Evolutionary conservation across 352 stramenopile species (phyloP).

Genomic region (Phytophthora tubulina): DNA sequence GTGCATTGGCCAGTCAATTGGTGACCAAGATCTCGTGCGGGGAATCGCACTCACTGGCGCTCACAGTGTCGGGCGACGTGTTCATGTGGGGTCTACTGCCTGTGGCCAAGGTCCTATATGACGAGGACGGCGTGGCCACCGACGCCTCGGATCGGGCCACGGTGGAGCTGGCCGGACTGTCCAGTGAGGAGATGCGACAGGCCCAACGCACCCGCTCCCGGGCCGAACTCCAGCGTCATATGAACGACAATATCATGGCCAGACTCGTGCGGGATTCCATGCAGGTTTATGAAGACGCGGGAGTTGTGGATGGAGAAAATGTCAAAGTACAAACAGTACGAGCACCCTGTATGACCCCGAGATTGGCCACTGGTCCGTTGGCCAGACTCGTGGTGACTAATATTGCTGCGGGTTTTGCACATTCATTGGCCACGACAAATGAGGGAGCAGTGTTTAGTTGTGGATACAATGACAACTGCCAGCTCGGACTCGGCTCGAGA

Average conservation of each 20-base stretch:
- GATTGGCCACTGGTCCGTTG: constrained; percentile 34
- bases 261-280: constrained; percentile 74
- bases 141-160: constrained; percentile 62
- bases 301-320: constrained; percentile 33
- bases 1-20: constrained; percentile 64
- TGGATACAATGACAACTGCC: constrained; percentile 88
- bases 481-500: constrained; percentile 71
- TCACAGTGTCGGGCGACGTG: constrained; percentile 64
- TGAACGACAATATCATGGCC: constrained; percentile 65
- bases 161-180: constrained; percentile 67
- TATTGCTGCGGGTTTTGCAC: constrained; percentile 78
- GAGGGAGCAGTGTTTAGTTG: constrained; percentile 71
- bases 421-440: constrained; percentile 71
- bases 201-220: constrained; percentile 35
- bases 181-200: constrained; percentile 36
- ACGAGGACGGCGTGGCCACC: constrained; percentile 32
- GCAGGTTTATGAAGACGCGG: constrained; percentile 65
- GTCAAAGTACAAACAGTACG: constrained; percentile 69
- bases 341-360: constrained; percentile 58
- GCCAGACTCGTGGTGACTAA: constrained; percentile 54
- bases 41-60: constrained; percentile 78
- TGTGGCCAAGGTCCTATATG: constrained; percentile 57
- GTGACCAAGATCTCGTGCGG: constrained; percentile 78
- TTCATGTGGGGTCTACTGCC: constrained; percentile 85
- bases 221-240: constrained; percentile 36